These are phyloP conservation scores for Neopestalotiopsis sp. DNA, from an alignment of 2,329 filamentous ascomycete genomes.

Conservation along the genomic window DNA sequence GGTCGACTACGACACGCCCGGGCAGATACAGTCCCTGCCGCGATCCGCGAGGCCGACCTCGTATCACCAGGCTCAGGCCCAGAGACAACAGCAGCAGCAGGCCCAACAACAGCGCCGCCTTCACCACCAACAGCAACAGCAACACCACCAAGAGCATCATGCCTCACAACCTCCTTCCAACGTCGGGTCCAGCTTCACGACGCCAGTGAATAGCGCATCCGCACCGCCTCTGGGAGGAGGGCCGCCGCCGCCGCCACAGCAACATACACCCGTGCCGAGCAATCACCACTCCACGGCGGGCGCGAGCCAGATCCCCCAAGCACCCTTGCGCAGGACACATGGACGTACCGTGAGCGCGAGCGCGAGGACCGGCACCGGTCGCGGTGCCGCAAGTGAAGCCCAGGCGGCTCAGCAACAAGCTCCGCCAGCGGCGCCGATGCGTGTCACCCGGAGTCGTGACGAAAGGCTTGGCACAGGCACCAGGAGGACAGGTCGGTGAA, in stretches of 20 bases:
- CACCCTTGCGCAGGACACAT: constrained; percentile 8
- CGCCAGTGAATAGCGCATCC: neutral
- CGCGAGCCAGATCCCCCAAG: constrained; percentile 16
- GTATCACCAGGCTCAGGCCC: neutral
- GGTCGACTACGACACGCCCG: constrained; percentile 33
- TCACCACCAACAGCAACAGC: neutral
- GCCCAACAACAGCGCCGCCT: neutral
- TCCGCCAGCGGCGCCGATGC: constrained; percentile 25
- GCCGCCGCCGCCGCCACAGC: neutral
- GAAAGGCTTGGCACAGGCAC: constrained; percentile 27
- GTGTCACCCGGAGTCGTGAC: constrained; percentile 37
- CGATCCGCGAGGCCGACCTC: constrained; percentile 15
- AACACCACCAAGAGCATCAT: neutral
- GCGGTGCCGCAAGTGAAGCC: neutral
- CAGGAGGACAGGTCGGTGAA: constrained; percentile 20
- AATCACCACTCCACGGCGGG: neutral
- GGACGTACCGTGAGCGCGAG: neutral
- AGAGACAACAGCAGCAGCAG: constrained; percentile 15
- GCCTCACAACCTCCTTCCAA: neutral
- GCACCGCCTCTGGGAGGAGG: neutral
- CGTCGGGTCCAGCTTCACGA: neutral
- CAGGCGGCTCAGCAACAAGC: neutral
- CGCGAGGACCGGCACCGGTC: neutral
- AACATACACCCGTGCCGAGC: constrained; percentile 5
- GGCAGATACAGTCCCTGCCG: constrained; percentile 22